A percentile compares a stretch with the other conserved stretches of the same genome.
These are phyloP conservation scores for Ascomycota sp. DNA, from an alignment of 2,329 filamentous ascomycete genomes.

Conservation along the genomic window DNA sequence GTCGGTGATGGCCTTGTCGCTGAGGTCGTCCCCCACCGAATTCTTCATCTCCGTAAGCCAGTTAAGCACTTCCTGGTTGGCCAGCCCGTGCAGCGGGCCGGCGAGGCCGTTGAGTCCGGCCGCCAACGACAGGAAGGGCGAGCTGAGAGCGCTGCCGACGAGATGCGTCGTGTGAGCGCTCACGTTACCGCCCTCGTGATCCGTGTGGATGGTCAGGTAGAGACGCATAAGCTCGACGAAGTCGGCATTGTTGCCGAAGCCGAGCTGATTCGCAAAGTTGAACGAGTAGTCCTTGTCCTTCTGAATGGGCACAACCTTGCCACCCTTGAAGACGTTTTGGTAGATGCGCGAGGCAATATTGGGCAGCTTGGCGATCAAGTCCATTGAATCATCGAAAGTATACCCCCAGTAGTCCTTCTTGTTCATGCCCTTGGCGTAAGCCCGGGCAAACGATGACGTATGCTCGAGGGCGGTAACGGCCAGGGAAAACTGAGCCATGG, in stretches of 20 bases:
- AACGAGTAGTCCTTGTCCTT: slow-evolving; percentile 98
- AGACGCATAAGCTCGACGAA: slow-evolving; percentile 96
- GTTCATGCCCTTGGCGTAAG: slow-evolving; percentile 95
- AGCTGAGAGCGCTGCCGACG: slow-evolving; percentile 88
- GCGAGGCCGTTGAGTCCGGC: slow-evolving; percentile 96
- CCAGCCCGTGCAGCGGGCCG: slow-evolving; percentile 92
- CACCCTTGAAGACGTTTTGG: slow-evolving; percentile 99
- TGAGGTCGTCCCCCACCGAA: slow-evolving; percentile 75
- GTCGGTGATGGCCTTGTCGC: slow-evolving; percentile 88
- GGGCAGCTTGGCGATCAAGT: slow-evolving; percentile 97
- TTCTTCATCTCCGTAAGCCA: slow-evolving; percentile 99
- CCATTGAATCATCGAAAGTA: slow-evolving; percentile 99
- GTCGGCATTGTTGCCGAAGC: slow-evolving; percentile 83
- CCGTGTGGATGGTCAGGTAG: slow-evolving; percentile 98
- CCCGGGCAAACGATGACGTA: slow-evolving; percentile 92
- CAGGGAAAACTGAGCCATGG: slow-evolving; percentile 98
- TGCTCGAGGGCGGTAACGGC: slow-evolving; percentile 96
- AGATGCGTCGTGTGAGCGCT: slow-evolving; percentile 95
- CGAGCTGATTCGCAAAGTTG: slow-evolving; percentile 99
- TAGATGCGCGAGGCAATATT: slow-evolving; percentile 97
- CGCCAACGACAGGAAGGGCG: slow-evolving; percentile 85
- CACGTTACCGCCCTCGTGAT: slow-evolving; percentile 99
- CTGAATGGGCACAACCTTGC: slow-evolving; percentile 86
- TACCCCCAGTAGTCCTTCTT: slow-evolving; percentile 99
- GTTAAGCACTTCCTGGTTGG: slow-evolving; percentile 98